phyloP scores from a whole-genome alignment of 768 basidiomycete genomes.

The Boletus subparvulus region DNA sequence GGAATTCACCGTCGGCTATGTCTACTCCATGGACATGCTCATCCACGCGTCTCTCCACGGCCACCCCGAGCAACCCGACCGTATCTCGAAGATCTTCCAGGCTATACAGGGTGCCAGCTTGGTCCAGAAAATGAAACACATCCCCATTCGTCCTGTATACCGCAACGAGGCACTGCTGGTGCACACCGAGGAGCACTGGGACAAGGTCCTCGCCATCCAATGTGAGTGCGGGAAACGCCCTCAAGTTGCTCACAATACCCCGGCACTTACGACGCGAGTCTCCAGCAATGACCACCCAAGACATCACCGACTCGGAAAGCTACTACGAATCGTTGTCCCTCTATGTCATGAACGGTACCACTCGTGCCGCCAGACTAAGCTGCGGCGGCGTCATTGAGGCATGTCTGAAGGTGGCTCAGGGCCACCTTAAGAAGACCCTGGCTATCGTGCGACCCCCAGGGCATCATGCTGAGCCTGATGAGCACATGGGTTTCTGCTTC shows the following conservation, averaged over 20 bases:
- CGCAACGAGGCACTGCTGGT: constrained; percentile 84
- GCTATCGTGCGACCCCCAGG: constrained; percentile 97
- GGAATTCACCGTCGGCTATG: constrained; percentile 64
- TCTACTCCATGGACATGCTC: constrained; percentile 87
- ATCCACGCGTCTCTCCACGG: constrained; percentile 66
- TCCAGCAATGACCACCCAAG: constrained; percentile 71
- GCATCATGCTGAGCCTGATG: constrained; percentile 97
- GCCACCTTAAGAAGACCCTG: constrained; percentile 80
- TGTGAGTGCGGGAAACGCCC: constrained; percentile 49
- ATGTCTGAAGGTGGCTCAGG: constrained; percentile 77
- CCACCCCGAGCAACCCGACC: constrained; percentile 75
- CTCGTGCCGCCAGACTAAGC: constrained; percentile 80
- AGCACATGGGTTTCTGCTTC: constrained; percentile 99
- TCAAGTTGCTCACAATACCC: not conserved
- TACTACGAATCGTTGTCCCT: constrained; percentile 93
- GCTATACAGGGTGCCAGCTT: constrained; percentile 59
- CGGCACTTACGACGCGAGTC: constrained; percentile 17
- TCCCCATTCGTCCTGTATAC: constrained; percentile 72
- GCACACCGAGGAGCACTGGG: constrained; percentile 90
- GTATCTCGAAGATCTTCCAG: constrained; percentile 76
- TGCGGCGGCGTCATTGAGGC: constrained; percentile 96
- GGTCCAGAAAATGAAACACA: constrained; percentile 68
- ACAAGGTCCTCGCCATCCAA: constrained; percentile 80
- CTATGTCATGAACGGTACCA: constrained; percentile 85
- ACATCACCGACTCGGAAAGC: constrained; percentile 68